Base-by-base conservation (phyloP, 129 eudicot species). In the Helianthus annuus region DNA sequence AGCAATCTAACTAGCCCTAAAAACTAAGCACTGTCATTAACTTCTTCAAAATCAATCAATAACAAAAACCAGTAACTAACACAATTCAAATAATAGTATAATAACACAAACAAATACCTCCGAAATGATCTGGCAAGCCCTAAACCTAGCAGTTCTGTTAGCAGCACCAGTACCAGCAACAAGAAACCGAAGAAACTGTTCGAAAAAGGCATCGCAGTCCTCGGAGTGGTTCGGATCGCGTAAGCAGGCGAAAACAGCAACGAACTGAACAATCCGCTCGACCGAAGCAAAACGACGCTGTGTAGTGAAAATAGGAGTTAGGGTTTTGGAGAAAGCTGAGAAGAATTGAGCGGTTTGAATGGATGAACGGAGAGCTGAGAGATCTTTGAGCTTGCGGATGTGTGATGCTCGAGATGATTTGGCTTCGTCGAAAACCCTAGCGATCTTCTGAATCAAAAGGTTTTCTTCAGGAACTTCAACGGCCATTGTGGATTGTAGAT, bases 101-200 rank as follows among this genome's bases (percentile, higher is more conserved):
- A 61, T 29, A 77, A 17, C 27, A 48, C 11, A 5, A 34, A 32
- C 48, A 45, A 66, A 5, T 73, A 90, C 99, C 99, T 95, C 99
- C n/a, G 99, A 88, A 46, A 88, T 85, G 4, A 95, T 81, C 86
- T 95, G 99, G 42, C 99, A 95, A 54, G 97, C 88, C 86, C 97
- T 84, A 76, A 86, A 88, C 78, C 99, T 83, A 3, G 87, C 89
- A 38, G 89, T 91, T 76, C 87, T 90, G 51, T 79, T 80, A 0
- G 96, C 89, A n/a, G 99, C 86, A 58, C 19, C 7, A 12, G 87
- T 80, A 1, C 94, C 95, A 42, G 38, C 55, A 8, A 91, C 79
- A 53, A 95, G 88, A 68, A 91, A 84, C 82, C 77, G 78, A 29
- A 95, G 54, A 71, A 95, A 90, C 45, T 65, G 76, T 74, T 90